A percentile compares a stretch with the other conserved stretches of the same genome.
These are phyloP conservation scores for Daldinia childiae DNA, from an alignment of 495 filamentous ascomycete species.

Conservation along the genomic window DNA sequence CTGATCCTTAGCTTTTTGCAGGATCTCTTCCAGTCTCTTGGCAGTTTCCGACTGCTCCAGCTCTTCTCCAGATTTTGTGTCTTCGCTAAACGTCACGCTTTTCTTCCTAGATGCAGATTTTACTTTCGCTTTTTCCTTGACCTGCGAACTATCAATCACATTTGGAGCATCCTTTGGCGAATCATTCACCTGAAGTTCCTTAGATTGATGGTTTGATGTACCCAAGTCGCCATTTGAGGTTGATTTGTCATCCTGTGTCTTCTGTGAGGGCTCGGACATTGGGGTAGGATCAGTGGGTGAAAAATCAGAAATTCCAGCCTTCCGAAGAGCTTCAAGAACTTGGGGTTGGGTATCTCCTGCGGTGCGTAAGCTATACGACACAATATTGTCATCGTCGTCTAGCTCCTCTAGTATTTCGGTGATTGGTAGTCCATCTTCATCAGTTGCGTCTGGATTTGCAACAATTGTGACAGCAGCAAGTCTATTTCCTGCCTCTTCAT, in stretches of 20 bases:
- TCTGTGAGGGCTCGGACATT: constrained; percentile 22
- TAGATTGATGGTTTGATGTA: constrained; percentile 1
- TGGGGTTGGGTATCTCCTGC: constrained; percentile 69
- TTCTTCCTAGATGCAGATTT: constrained; percentile 45
- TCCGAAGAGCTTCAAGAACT: constrained; percentile 72
- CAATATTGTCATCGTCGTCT: constrained; percentile 88
- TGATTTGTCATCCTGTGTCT: background rate
- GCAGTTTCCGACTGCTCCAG: constrained; percentile 49
- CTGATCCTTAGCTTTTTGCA: constrained; percentile 56
- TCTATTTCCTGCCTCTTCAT: constrained; percentile 73
- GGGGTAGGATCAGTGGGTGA: constrained; percentile 21
- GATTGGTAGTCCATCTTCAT: constrained; percentile 75
- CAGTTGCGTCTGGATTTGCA: constrained; percentile 58
- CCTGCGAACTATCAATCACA: constrained; percentile 8
- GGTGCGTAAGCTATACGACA: constrained; percentile 68
- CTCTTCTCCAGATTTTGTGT: constrained; percentile 61
- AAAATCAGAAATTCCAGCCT: constrained; percentile 70
- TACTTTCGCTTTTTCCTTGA: background rate
- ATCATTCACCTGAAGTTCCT: background rate
- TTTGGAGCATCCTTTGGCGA: background rate
- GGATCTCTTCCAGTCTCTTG: constrained; percentile 58
- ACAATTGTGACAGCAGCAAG: constrained; percentile 62
- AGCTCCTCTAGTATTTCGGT: constrained; percentile 91
- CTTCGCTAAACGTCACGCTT: constrained; percentile 62
- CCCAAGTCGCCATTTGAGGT: background rate